Evolutionary conservation across 2,329 filamentous ascomycete species (phyloP), one percentile per base, ranked within the genome.

Genomic region (Nemania bipapillata): DNA sequence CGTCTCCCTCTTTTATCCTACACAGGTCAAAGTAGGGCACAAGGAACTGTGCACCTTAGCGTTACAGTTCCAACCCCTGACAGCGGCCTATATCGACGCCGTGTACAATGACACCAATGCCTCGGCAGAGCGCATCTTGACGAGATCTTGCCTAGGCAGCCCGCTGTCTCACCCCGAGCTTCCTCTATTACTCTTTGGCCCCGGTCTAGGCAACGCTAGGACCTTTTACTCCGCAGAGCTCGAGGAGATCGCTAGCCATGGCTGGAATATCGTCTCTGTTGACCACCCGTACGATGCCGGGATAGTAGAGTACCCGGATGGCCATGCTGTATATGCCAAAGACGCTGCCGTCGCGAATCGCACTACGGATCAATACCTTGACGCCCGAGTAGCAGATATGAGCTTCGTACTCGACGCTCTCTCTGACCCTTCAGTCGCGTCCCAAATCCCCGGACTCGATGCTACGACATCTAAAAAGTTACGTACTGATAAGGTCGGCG

Each of bases 1-100:
- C 22, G 37, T 61, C 47, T 61, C 57, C 12, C 57, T 61, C 47
- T 61, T 61, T 47, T 61, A 61, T 28, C 57, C 47, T 24, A 61
- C 57, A 15, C 20, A 52, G 1, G 17, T 20, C 5, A n/a, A 24
- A 5, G 20, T 7, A 7, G 20, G 20, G 4, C n/a, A 20, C 17
- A 3, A 15, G 4, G 20, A 37, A n/a, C 17, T 40, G 2, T 61
- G 57, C 17, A 40, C 8, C 6, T 37, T 52, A 20, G 45, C 57
- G 17, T 37, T 61, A 22, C 57, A 61, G 30, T 61, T 61, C 30
- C 57, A 30, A n/a, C 57, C 45, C 2, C 57, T 61, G 15, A 61
- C 57, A 61, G 57, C 57, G 20, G 45, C 57, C 15, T 61, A 61
- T 28, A 52, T 61, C 22, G 57, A 53, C 32, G 47, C 11, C 5